Evolutionary conservation across 2,329 filamentous ascomycete species (phyloP), one percentile per base, ranked within the genome.

Genomic region (Talaromyces pinophilus): DNA sequence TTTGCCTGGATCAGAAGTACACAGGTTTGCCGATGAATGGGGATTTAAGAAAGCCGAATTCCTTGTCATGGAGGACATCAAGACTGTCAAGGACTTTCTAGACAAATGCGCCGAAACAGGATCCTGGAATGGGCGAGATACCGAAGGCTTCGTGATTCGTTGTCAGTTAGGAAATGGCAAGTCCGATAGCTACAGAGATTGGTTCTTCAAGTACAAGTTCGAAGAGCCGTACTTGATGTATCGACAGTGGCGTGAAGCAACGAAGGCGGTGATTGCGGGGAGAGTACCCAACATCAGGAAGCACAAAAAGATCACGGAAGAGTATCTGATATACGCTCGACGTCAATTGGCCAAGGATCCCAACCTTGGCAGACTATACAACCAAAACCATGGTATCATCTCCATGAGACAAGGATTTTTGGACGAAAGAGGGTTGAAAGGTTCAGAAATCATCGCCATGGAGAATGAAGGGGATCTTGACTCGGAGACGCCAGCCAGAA

Each of bases 171-270:
- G 75, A 63, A 73, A 79, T 59, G 81, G 82, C 0, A 80, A 79
- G 0, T 75, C 77, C 15, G 78, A 77, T 1, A 85, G 86, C 0
- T 95, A 89, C 76, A 81, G 86, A n/a, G 93, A 99, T 77, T 99
- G 95, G 95, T 99, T 99, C 80, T 99, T 99, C 88, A 99, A 99
- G 80, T 99, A 93, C 86, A 99, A 99, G 81, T 99, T 99, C 68
- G 95, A 99, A 75, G 95, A 99, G 80, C 95, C 95, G 0, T 99
- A 99, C 76, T 82, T 99, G 68, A 96, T 99, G 92, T 99, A 98
- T 80, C 89, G 95, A 28, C 95, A 99, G 81, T 99, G 95, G 95
- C 89, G 95, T 69, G 95, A 99, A 81, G 96, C 92, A 76, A 99
- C 95, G 50, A 98, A 97, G 78, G 86, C 92, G 5, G 80, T 98